Evolutionary conservation across 129 eudicot species (phyloP).

Genomic region (Helichrysum umbraculigerum): DNA sequence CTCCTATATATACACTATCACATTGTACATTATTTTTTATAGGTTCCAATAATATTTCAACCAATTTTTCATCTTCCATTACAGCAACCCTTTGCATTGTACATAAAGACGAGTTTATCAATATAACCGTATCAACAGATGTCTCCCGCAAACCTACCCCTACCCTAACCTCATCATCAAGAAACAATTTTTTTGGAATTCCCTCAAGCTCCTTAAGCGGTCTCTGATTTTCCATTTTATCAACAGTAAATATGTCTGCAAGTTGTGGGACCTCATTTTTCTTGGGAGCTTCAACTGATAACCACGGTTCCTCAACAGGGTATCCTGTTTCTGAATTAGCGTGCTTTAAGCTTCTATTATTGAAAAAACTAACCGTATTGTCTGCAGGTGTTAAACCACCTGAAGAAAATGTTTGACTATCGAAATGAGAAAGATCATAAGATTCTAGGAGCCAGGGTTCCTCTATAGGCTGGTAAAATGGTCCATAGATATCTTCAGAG

Average conservation of each 20-base stretch:
- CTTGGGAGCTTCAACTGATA: slow-evolving; percentile 28
- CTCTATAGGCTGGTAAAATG: slow-evolving; percentile 55
- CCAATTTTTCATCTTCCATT: slow-evolving; percentile 81
- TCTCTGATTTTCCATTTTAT: slow-evolving; percentile 33
- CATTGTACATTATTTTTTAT: slow-evolving; percentile 86
- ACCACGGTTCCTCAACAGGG: slow-evolving; percentile 94
- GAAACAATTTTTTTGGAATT: slow-evolving; percentile 41
- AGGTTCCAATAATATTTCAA: slow-evolving; percentile 89
- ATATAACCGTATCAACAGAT: slow-evolving; percentile 58
- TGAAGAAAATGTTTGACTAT: slow-evolving; percentile 36
- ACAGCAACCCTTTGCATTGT: slow-evolving; percentile 98
- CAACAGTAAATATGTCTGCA: slow-evolving; percentile 40
- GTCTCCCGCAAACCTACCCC: slow-evolving; percentile 36
- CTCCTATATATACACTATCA: slow-evolving; percentile 92
- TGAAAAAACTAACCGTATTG: slow-evolving; percentile 15
- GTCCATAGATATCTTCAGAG: slow-evolving; percentile 27
- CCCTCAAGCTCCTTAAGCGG: slow-evolving; percentile 32
- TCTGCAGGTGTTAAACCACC: slow-evolving; percentile 24
- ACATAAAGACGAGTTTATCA: slow-evolving; percentile 85
- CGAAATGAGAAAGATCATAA: slow-evolving; percentile 27
- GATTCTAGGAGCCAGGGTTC: slow-evolving; percentile 89
- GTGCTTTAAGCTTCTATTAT: slow-evolving; percentile 17
- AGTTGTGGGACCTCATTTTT: slow-evolving; percentile 30
- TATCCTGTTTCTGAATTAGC: slow-evolving; percentile 29
- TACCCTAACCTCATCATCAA: slow-evolving; percentile 46